Base-by-base conservation (phyloP, 73 alveolate genomes). In the Blepharisma stoltei region DNA sequence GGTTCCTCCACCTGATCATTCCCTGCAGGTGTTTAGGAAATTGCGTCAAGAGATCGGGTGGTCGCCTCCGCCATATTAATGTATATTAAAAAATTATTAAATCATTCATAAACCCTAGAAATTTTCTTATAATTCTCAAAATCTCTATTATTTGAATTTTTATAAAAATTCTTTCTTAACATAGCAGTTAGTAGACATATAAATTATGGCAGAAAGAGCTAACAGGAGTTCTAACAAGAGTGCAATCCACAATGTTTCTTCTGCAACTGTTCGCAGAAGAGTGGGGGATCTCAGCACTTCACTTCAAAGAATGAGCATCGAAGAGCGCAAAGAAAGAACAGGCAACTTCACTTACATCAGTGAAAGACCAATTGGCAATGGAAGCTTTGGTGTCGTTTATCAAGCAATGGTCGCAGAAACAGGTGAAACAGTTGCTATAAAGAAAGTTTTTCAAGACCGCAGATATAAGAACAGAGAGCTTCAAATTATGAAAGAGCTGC, bases 391-490 rank as follows among this genome's bases (percentile, higher is more conserved):
- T 38, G 91, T 79, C 6, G 98, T 93, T 43, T 91, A 92, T 87
- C 89, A 89, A 70, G 95, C 89, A 6, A 78, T 83, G 68, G 92
- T 89, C 20, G 93, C 89, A 6, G 97, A 93, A 73, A 93, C 98
- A 2, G 96, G 96, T 3, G 98, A 93, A 65, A 83, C 86, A 6
- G 98, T 93, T 14, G 98, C 98, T 54, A 91, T 93, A 66, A 93
- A 93, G 89, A 93, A 89, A 73, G 98, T 94, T 50, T 92, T 86
- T 81, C 96, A 92, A 82, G 98, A 93, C 89, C 92, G 86, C 78
- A 55, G 97, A 41, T 93, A 93, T 89, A 93, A 93, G 88, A 93
- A 93, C 84, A 75, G 98, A 54, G 98, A 93, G 87, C 80, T 90
- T 78, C 92, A 92, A 79, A 93, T 93, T 71, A 87, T 95, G 97